phyloP scores from a whole-genome alignment of 208 protist species.

The Acanthamoeba quina region DNA sequence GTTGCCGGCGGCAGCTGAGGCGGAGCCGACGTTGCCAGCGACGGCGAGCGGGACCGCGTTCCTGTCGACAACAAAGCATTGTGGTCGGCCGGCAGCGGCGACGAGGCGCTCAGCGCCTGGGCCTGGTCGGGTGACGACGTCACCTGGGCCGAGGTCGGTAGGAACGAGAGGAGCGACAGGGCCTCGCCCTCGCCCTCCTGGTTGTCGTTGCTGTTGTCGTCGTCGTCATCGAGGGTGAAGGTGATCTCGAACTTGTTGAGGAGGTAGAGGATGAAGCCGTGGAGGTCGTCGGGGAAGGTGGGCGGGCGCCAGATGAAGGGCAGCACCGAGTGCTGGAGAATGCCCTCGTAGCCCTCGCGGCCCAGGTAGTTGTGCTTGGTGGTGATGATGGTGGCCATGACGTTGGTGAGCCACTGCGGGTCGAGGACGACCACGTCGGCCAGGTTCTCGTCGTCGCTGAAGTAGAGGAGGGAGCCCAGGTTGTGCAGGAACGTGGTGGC shows the following conservation, averaged over 20 bases:
- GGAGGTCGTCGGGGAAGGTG: conserved; percentile 32
- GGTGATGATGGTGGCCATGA: conserved; percentile 69
- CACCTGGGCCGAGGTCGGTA: not conserved
- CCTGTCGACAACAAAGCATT: not conserved
- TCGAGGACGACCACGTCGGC: conserved; percentile 65
- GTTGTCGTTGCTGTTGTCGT: not conserved
- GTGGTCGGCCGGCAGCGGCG: not conserved
- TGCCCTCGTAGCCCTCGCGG: conserved; percentile 50
- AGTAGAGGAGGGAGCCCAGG: conserved; percentile 68
- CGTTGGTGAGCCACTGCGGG: conserved; percentile 66
- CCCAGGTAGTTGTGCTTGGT: conserved; percentile 68
- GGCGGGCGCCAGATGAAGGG: conserved; percentile 63
- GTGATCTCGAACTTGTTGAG: conserved; percentile 73
- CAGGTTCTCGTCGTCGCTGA: conserved; percentile 55
- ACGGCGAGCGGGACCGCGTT: not conserved
- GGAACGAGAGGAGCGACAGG: not conserved
- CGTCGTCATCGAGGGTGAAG: conserved; percentile 47
- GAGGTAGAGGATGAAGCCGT: conserved; percentile 67
- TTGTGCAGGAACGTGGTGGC: conserved; percentile 64
- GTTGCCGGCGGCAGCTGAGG: not conserved
- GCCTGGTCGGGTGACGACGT: no score
- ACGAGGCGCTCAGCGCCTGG: not conserved
- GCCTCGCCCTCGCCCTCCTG: not conserved
- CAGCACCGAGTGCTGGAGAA: conserved; percentile 68
- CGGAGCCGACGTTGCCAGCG: not conserved